Percentiles rank a stretch among this genome's conserved stretches.
These are phyloP conservation scores for Eragrostis curvula DNA, from an alignment of 176 grass and related monocot genomes.

Conservation along the genomic window DNA sequence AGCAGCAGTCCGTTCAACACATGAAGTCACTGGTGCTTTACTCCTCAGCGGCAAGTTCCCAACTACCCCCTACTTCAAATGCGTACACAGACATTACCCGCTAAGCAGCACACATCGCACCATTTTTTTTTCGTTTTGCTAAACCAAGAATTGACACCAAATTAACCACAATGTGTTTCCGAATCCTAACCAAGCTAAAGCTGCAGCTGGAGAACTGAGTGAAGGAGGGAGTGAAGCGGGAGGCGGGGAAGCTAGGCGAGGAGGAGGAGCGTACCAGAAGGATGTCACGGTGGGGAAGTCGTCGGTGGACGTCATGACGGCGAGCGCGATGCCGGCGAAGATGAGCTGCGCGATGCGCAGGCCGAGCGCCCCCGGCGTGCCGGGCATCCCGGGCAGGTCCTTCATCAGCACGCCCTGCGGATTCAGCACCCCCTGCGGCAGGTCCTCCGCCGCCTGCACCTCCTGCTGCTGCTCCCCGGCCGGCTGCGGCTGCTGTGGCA, in stretches of 20 bases:
- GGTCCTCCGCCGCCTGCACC: background rate
- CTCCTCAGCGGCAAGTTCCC: background rate
- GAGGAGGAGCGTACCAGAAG: slow-evolving; percentile 59
- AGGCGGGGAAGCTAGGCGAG: background rate
- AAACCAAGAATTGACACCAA: slow-evolving; percentile 19
- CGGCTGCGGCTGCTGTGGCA: slow-evolving; percentile 32
- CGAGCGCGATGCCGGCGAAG: slow-evolving; percentile 68
- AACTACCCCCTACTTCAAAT: background rate
- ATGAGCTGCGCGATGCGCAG: slow-evolving; percentile 76
- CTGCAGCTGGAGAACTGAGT: background rate
- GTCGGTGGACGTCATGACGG: slow-evolving; percentile 75
- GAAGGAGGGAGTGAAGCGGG: background rate
- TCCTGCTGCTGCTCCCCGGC: background rate
- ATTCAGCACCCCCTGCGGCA: slow-evolving; percentile 38
- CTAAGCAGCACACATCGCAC: slow-evolving; percentile 2
- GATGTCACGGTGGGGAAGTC: slow-evolving; percentile 85
- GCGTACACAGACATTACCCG: background rate
- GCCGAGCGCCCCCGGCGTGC: slow-evolving; percentile 59
- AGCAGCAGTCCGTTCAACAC: slow-evolving; percentile 17
- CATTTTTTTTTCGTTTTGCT: slow-evolving; percentile 1
- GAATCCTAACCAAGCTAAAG: background rate
- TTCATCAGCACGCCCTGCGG: slow-evolving; percentile 72
- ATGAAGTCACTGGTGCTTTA: background rate
- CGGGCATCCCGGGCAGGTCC: slow-evolving; percentile 92
- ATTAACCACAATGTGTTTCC: slow-evolving; percentile 14